Base-by-base conservation (phyloP, 306 rosid species). In the Rubus parviflorus region DNA sequence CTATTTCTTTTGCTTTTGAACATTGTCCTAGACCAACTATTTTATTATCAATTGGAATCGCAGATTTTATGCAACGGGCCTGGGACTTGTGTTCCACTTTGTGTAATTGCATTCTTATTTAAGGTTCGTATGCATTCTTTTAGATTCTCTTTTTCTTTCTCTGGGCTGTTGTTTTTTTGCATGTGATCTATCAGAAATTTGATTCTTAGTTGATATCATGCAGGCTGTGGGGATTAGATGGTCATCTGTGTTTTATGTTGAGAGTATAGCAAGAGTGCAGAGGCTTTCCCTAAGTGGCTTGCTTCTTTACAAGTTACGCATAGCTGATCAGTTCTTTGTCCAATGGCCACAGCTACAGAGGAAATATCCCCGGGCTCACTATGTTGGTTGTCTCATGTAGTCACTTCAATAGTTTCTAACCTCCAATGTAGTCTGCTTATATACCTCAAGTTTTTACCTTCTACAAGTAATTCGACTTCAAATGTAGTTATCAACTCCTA, bases 11-110 rank as follows among this genome's bases (percentile, higher is more conserved):
- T 73, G 72, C 35, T 60, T 66, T 62, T 73, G 54, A 12, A 63
- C 20, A 8, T 48, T 45, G 6, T 8, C 46, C 46, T 22, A 37
- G 6, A 47, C 23, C 16, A 35, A 40, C 51, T 42, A 4, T 0
- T 30, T 66, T 23, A 19, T 51, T 62, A 47, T 70, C 30, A 38
- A 67, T 30, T 76, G 53, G 60, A 62, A 56, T 81, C 66, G 49
- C 87, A 94, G 98, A 88, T 92, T 86, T 91, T 94, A 62, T 92
- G 98, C 87, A 94, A 94, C 61, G 98, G 98, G 76, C 97, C 96
- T 40, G 98, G 98, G 81, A 94, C 98, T 69, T 94, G 97, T 76
- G 78, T 94, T 81, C 97, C 98, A 16, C 85, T 94, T 41, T 94
- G 98, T 74, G 78, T 83, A 63, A 92, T 94, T 45, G 97, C 96